A percentile compares a stretch with the other conserved stretches of the same genome.
Conservation (phyloP, 352 stramenopile species). For the Discostella stelligera region DNA sequence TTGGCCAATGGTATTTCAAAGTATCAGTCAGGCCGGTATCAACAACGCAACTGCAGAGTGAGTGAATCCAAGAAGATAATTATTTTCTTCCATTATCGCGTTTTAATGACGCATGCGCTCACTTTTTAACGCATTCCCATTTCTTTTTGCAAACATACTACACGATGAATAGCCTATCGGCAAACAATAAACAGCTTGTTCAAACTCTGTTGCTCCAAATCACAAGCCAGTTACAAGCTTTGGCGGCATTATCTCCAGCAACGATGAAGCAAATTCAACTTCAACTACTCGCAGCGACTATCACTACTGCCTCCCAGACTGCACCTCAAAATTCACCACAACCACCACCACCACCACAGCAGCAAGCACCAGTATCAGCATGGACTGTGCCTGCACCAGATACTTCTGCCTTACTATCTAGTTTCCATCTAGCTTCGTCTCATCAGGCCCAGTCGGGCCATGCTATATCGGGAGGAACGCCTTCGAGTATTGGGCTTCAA, state of each 20-base stretch:
- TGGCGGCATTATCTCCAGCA: constrained; percentile 23
- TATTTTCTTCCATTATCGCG: too few relatives aligned
- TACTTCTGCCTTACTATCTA: background rate
- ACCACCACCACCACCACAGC: background rate
- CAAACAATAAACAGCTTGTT: constrained; percentile 25
- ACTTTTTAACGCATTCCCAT: background rate
- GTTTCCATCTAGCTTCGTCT: constrained; percentile 4
- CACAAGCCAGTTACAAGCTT: constrained; percentile 23
- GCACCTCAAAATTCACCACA: background rate
- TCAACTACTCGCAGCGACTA: constrained; percentile 17
- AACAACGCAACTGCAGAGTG: constrained; percentile 2
- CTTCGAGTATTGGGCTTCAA: background rate
- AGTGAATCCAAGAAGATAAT: background rate
- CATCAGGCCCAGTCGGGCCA: background rate
- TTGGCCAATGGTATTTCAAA: constrained; percentile 8
- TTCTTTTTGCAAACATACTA: background rate
- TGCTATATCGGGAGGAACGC: background rate
- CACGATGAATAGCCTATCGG: background rate
- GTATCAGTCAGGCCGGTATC: background rate
- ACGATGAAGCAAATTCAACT: constrained; percentile 27
- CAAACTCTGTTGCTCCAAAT: constrained; percentile 32
- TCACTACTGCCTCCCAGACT: background rate
- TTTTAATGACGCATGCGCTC: too few relatives aligned
- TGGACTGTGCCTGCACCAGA: background rate
- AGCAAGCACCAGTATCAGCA: background rate